phyloP scores from a whole-genome alignment of 1,139 yeast species.

The Suhomyces bribrorum region DNA sequence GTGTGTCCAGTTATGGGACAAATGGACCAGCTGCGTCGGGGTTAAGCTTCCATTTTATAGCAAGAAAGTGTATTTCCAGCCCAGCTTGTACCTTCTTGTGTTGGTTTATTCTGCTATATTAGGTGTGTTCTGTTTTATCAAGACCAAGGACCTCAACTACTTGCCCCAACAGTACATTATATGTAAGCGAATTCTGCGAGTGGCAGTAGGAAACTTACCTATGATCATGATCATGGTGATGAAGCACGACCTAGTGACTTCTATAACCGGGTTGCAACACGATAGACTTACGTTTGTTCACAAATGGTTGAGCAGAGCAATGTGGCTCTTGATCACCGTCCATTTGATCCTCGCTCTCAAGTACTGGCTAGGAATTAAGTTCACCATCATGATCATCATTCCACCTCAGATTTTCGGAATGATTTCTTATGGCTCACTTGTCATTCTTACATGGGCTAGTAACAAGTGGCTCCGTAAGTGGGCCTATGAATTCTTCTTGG shows the following conservation, averaged over 20 bases:
- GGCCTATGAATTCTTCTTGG: slow-evolving; percentile 47
- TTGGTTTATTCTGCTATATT: slow-evolving; percentile 31
- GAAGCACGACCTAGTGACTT: slow-evolving; percentile 43
- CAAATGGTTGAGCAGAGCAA: slow-evolving; percentile 45
- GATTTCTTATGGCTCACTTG: slow-evolving; percentile 44
- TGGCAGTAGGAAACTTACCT: slow-evolving; percentile 47
- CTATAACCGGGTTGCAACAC: slow-evolving; percentile 44
- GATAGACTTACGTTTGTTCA: slow-evolving; percentile 44
- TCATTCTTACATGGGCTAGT: slow-evolving; percentile 39
- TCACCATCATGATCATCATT: slow-evolving; percentile 42
- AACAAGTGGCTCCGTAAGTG: slow-evolving; percentile 38
- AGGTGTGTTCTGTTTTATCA: slow-evolving; percentile 26
- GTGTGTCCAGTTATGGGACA: slow-evolving; percentile 30
- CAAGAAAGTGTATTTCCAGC: slow-evolving; percentile 36
- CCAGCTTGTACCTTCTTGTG: slow-evolving; percentile 37
- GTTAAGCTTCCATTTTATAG: slow-evolving; percentile 22
- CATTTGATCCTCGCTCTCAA: slow-evolving; percentile 36
- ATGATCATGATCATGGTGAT: slow-evolving; percentile 36
- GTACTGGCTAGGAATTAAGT: slow-evolving; percentile 45
- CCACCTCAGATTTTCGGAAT: slow-evolving; percentile 56
- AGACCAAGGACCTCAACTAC: slow-evolving; percentile 43
- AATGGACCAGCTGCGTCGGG: slow-evolving; percentile 28
- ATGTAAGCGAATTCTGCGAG: slow-evolving; percentile 45
- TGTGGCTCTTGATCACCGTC: slow-evolving; percentile 39
- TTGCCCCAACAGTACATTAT: slow-evolving; percentile 40